Percentiles rank a stretch among this genome's conserved stretches.
Evolutionary conservation across 2,329 filamentous ascomycete genomes (phyloP).

Genomic region (Ceratocystis huliohia): DNA sequence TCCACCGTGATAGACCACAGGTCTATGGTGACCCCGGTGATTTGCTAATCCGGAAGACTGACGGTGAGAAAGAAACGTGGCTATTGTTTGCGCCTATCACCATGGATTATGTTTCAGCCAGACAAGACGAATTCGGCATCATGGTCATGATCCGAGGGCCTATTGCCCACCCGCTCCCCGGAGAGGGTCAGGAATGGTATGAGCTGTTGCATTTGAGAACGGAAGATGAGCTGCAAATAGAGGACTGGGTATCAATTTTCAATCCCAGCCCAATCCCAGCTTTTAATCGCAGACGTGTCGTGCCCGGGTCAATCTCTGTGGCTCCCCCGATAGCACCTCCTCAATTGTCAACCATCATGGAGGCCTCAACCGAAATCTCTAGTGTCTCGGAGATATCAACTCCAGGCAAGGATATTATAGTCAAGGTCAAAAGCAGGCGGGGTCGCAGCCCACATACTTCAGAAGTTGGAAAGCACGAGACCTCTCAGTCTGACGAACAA

Average conservation of each 20-base stretch:
- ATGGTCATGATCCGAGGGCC: conserved; percentile 73
- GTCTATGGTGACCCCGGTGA: conserved; percentile 60
- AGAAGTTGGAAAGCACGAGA: not conserved
- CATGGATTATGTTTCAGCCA: conserved; percentile 60
- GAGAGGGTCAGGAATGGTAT: conserved; percentile 59
- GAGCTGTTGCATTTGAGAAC: conserved; percentile 69
- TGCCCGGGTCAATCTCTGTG: conserved; percentile 23
- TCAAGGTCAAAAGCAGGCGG: conserved; percentile 18
- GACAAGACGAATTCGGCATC: conserved; percentile 61
- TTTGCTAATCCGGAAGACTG: conserved; percentile 84
- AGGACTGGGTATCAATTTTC: conserved; percentile 81
- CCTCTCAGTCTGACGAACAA: not conserved
- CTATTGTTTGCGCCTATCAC: conserved; percentile 85
- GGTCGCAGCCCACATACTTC: conserved; percentile 14
- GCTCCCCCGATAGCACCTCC: conserved; percentile 10
- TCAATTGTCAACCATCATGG: conserved; percentile 19
- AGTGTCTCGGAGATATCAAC: conserved; percentile 15
- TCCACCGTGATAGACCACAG: conserved; percentile 69
- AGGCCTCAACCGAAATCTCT: conserved; percentile 11
- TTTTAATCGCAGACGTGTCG: conserved; percentile 26
- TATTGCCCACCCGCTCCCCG: conserved; percentile 25
- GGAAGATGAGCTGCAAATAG: conserved; percentile 61
- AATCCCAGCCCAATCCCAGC: conserved; percentile 41
- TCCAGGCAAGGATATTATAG: conserved; percentile 5
- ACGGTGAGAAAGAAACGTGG: conserved; percentile 58